Evolutionary conservation across 148 eudicot genomes (phyloP), one percentile per base, ranked within the genome.

Genomic region (Camellia lanceoleosa): DNA sequence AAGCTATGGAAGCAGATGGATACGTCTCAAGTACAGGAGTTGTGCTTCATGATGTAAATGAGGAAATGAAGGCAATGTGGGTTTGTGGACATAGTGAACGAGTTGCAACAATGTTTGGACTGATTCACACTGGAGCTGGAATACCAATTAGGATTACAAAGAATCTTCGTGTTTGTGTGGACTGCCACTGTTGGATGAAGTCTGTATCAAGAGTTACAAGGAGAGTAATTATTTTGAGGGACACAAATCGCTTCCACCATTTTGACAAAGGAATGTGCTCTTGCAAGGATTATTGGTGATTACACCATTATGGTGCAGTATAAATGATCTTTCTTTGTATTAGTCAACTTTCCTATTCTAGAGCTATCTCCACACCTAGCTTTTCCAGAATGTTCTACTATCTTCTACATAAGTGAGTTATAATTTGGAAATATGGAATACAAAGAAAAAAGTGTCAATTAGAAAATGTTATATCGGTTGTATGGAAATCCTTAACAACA

Each of bases 161-260:
- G 70, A 85, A 85, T 66, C 80, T 85, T 19, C 80, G 82, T 62
- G 83, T 82, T 80, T 85, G 88, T 77, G 51, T 72, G 42, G 88
- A 82, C 61, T 85, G 88, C 70, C 88, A 85, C 55, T 67, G 77
- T 56, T 83, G 81, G 83, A 80, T 82, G 81, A 85, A 82, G 78
- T 80, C 66, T 41, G 80, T 82, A 62, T 83, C 85, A 20, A 64
- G 56, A 80, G 76, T 83, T 47, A 74, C 74, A 18, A 62, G 71
- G 14, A 85, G 88, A 82, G 72, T 71, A 49, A 68, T 85, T 44
- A 59, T 83, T 19, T 69, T 85, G 68, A 80, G 88, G 80, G 85
- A 85, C 61, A 80, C 78, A 30, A 85, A 83, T 13, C 81, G 79
- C 47, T 85, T 85, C 64, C 83, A 80, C 58, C 83, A 83, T 68